Conservation (phyloP, 257 asterid species). For the Anisodus tanguticus region DNA sequence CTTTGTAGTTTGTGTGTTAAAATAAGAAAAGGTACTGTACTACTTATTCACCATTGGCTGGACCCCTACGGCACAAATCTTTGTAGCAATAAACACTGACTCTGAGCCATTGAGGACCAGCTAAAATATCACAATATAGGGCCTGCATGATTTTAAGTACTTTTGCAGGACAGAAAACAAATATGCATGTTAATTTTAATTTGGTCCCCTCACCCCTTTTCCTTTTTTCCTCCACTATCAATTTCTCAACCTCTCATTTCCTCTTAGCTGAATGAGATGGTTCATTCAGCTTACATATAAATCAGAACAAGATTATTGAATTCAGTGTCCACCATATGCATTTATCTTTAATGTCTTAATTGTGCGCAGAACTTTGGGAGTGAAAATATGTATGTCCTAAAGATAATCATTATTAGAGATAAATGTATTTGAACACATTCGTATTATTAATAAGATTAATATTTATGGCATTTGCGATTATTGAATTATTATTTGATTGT, state of each 20-base stretch:
- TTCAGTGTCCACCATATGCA: conserved; percentile 40
- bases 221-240: not conserved
- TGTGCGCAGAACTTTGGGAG: not conserved
- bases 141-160: conserved; percentile 26
- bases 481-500: too few species aligned
- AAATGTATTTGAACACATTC: too few species aligned
- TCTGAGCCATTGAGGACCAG: conserved; percentile 23
- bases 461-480: too few species aligned
- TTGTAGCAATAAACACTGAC: not conserved
- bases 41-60: conserved; percentile 2
- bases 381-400: not conserved
- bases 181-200: conserved; percentile 12
- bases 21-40: not conserved
- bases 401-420: too few species aligned
- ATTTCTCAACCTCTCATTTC: not conserved
- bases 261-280: conserved; percentile 31
- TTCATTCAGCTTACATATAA: conserved; percentile 25
- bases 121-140: conserved; percentile 15
- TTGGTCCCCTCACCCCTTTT: conserved; percentile 31
- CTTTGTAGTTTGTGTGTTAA: conserved; percentile 1
- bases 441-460: too few species aligned
- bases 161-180: conserved; percentile 18
- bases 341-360: not conserved
- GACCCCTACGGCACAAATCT: conserved; percentile 27
- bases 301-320: conserved; percentile 37